These are phyloP conservation scores for Boletus huronensis DNA, from an alignment of 768 basidiomycete species.

Conservation along the genomic window DNA sequence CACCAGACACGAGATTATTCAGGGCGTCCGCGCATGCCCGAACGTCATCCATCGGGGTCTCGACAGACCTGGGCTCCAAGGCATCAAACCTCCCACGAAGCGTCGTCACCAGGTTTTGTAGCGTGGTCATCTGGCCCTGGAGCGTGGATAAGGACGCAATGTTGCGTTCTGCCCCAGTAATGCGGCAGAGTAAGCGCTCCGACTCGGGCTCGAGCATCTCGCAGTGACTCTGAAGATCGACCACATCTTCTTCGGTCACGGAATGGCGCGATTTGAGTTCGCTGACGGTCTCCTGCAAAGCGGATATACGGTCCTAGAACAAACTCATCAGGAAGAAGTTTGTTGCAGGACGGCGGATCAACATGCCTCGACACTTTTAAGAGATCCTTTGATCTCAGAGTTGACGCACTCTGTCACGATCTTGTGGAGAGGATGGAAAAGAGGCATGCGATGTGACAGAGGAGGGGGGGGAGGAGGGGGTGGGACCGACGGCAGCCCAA, in stretches of 20 bases:
- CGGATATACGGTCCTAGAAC: slow-evolving; percentile 23
- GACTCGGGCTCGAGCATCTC: slow-evolving; percentile 38
- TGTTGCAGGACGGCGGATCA: background rate
- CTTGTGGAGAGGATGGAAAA: slow-evolving; percentile 16
- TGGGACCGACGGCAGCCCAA: slow-evolving; percentile 18
- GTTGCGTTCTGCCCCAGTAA: slow-evolving; percentile 29
- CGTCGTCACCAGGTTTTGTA: slow-evolving; percentile 19
- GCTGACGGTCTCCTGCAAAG: slow-evolving; percentile 19
- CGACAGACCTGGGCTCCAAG: slow-evolving; percentile 5
- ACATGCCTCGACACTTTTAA: slow-evolving; percentile 24
- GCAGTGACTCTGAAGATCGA: slow-evolving; percentile 35
- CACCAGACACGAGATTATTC: slow-evolving; percentile 42
- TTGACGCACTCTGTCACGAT: slow-evolving; percentile 17
- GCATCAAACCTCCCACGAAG: slow-evolving; percentile 23
- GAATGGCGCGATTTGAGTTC: slow-evolving; percentile 24
- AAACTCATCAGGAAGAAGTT: background rate
- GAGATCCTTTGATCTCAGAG: slow-evolving; percentile 20
- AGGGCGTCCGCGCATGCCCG: slow-evolving; percentile 35
- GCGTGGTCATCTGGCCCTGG: slow-evolving; percentile 21
- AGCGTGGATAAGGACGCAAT: slow-evolving; percentile 29
- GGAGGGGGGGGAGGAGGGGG: slow-evolving; percentile 5
- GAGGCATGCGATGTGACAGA: slow-evolving; percentile 8
- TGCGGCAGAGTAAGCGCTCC: slow-evolving; percentile 27
- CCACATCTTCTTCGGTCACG: slow-evolving; percentile 28
- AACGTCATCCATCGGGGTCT: slow-evolving; percentile 19